Evolutionary conservation across 345 rosid genomes (phyloP).

Genomic region (Turnera subulata): DNA sequence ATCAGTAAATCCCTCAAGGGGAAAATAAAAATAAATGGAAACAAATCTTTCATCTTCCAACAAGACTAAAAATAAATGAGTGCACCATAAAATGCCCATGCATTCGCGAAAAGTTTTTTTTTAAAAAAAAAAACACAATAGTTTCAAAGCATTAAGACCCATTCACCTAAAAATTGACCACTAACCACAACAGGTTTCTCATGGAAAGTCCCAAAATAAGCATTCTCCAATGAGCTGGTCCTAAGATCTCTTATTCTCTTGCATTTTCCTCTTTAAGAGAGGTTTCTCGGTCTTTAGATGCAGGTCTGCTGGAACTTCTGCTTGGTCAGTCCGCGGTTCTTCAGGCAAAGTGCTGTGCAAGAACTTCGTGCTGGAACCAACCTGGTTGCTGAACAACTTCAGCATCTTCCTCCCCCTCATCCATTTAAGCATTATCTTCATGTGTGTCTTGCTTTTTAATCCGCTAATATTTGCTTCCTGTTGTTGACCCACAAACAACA

Average conservation of each 20-base stretch:
- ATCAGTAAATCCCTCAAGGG: no score
- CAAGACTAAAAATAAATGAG: no score
- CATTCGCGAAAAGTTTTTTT: no score
- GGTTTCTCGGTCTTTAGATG: slow-evolving; percentile 29
- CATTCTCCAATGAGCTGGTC: not conserved
- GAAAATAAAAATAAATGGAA: no score
- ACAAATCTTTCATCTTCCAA: no score
- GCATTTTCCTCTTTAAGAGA: slow-evolving; percentile 12
- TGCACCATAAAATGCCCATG: no score
- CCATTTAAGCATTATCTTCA: slow-evolving; percentile 97
- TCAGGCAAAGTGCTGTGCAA: slow-evolving; percentile 64
- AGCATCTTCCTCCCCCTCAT: slow-evolving; percentile 90
- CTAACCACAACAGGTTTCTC: no score
- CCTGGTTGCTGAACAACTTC: slow-evolving; percentile 70
- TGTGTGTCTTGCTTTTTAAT: slow-evolving; percentile 79
- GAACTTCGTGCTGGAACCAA: slow-evolving; percentile 81
- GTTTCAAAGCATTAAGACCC: no score
- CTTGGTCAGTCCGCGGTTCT: slow-evolving; percentile 43
- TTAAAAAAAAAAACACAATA: no score
- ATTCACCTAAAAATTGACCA: no score
- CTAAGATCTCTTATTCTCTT: slow-evolving; percentile 14
- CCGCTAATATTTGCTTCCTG: slow-evolving; percentile 76
- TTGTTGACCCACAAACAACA: not conserved
- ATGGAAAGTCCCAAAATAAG: not conserved
- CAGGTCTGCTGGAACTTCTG: slow-evolving; percentile 15